A percentile compares a stretch with the other conserved stretches of the same genome.
Evolutionary conservation across 257 asterid species (phyloP).

Genomic region (Echium plantagineum): DNA sequence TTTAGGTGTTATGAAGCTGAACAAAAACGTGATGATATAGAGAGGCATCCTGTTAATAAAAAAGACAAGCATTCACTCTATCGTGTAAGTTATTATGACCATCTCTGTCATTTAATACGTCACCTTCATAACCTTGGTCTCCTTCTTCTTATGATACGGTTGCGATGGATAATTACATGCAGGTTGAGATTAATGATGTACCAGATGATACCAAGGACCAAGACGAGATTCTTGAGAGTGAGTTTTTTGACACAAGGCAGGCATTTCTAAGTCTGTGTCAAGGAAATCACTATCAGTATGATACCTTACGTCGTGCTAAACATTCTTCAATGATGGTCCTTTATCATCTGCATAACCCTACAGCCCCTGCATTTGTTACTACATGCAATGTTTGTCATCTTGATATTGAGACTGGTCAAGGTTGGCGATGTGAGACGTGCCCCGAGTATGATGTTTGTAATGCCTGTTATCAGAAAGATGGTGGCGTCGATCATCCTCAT

Average conservation of each 20-base stretch:
- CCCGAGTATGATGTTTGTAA: conserved; percentile 88
- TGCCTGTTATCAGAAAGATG: conserved; percentile 80
- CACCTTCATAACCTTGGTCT: neutral
- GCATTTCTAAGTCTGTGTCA: conserved; percentile 96
- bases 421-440: conserved; percentile 97
- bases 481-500: conserved; percentile 80
- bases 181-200: conserved; percentile 55
- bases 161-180: conserved; percentile 7
- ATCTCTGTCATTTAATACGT: neutral
- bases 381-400: conserved; percentile 61
- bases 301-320: conserved; percentile 94
- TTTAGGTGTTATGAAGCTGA: conserved; percentile 86
- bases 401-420: conserved; percentile 92
- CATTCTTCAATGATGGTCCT: conserved; percentile 99
- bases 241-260: conserved; percentile 97
- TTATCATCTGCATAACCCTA: conserved; percentile 97
- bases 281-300: conserved; percentile 96
- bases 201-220: conserved; percentile 75
- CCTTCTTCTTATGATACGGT: neutral
- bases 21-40: conserved; percentile 70
- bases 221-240: conserved; percentile 90
- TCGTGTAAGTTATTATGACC: conserved; percentile 41
- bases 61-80: conserved; percentile 72
- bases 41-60: conserved; percentile 74
- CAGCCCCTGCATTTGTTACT: conserved; percentile 87